phyloP scores from a whole-genome alignment of 805 yeast genomes.

The Myxozyma sirexii region DNA sequence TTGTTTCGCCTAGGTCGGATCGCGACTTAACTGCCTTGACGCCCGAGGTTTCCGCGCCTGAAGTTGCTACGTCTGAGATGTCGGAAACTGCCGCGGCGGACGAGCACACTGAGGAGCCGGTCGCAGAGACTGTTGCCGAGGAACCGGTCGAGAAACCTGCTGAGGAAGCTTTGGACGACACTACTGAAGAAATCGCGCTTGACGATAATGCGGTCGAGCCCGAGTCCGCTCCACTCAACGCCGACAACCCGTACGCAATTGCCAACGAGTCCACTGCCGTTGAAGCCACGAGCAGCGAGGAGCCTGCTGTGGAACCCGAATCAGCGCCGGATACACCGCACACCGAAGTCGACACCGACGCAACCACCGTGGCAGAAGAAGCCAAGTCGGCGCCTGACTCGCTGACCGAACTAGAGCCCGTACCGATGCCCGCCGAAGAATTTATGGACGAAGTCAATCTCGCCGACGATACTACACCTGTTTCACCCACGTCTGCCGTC shows the following conservation, averaged over 20 bases:
- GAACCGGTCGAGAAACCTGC: not conserved
- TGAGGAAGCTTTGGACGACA: too few relatives aligned
- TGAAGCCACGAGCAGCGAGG: too few relatives aligned
- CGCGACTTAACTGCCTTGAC: constrained; percentile 15
- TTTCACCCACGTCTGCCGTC: not conserved
- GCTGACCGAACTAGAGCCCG: constrained; percentile 3
- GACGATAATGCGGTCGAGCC: not conserved
- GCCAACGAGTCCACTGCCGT: not conserved
- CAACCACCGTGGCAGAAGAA: constrained; percentile 3
- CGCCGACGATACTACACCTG: constrained; percentile 5
- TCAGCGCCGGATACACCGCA: constrained; percentile 1
- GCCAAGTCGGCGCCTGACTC: constrained; percentile 6
- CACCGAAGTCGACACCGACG: constrained; percentile 6
- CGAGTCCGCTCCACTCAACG: not conserved
- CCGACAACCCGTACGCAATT: not conserved
- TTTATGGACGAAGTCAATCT: constrained; percentile 25
- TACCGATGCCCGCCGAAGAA: constrained; percentile 11
- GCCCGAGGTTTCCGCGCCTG: not conserved
- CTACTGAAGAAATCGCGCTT: not conserved
- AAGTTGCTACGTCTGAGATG: not conserved
- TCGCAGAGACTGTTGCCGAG: not conserved
- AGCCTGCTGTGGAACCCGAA: too few relatives aligned
- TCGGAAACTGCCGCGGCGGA: not conserved
- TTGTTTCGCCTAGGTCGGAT: constrained; percentile 12
- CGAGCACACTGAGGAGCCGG: not conserved